Evolutionary conservation across 768 basidiomycete species (phyloP), one percentile per base, ranked within the genome.

Genomic region (Lentinula boryana): DNA sequence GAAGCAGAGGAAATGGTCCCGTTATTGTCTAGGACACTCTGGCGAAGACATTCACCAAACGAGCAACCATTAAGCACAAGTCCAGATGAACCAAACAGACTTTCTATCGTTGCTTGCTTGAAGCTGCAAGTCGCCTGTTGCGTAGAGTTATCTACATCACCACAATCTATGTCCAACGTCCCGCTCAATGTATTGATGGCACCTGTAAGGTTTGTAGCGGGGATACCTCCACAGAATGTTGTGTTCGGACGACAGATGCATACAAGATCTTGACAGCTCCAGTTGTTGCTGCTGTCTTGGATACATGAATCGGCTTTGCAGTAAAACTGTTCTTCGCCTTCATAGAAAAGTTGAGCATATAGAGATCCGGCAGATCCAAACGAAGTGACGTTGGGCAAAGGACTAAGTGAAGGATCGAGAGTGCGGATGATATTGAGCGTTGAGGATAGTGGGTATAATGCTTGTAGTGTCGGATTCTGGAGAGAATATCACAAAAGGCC

Each of bases 41-140:
- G 93, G 3, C 81, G 75, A 15, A 97, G 86, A 71, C 95, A 97
- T 73, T 98, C 95, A 27, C 95, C 95, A 65, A 89, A 95, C 0
- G 75, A 77, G 71, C 95, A 98, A 0, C 81, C 84, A 56, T 80
- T 79, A 9, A 98, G 76, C 5, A 77, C 65, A n/a, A 98, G 82
- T 0, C 95, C 95, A 41, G 71, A 68, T 0, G 79, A 63, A 7
- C 94, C 94, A 66, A 98, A 96, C 1, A 97, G 67, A 1, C 67
- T 60, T 31, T 87, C 68, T n/a, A 98, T 75, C 18, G 80, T 73
- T 13, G 70, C 64, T 71, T 97, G 93, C 68, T 89, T 81, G 79
- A 98, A 97, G 10, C 80, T 70, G 71, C 95, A 98, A 1, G 78
- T 78, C 3, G 83, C 79, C 31, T 80, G 75, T 49, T 78, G 75